Conservation (phyloP, 768 basidiomycete genomes). For the Suillus brevipes region DNA sequence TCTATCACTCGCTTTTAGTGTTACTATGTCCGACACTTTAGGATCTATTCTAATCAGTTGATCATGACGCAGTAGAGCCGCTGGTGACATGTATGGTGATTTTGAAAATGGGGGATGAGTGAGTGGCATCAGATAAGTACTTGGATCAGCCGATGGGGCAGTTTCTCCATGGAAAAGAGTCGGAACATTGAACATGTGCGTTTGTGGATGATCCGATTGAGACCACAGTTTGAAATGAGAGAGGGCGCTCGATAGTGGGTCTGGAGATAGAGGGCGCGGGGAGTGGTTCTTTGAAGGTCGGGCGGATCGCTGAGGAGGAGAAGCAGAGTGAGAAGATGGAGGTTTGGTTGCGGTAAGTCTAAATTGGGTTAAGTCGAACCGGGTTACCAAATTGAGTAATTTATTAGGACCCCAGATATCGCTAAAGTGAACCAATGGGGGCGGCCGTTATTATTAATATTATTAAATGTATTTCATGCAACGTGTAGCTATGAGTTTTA, state of each 20-base stretch:
- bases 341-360: constrained; percentile 12
- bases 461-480: not conserved
- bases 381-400: constrained; percentile 9
- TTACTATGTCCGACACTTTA: constrained; percentile 32
- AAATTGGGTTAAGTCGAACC: constrained; percentile 14
- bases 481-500: constrained; percentile 24
- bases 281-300: constrained; percentile 22
- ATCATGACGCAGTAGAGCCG: constrained; percentile 9
- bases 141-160: not conserved
- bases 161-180: not conserved
- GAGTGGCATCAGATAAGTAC: not conserved
- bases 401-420: constrained; percentile 31
- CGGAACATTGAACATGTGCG: not conserved
- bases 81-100: not conserved
- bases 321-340: constrained; percentile 12
- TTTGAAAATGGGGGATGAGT: not conserved
- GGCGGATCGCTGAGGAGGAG: constrained; percentile 31
- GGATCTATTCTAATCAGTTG: constrained; percentile 30
- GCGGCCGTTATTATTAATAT: not conserved
- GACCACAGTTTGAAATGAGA: not conserved
- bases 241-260: no score
- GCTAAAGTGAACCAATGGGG: constrained; percentile 21
- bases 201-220: constrained; percentile 4
- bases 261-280: constrained; percentile 8
- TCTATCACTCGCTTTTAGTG: constrained; percentile 28